Evolutionary conservation across 176 grass and related monocot genomes (phyloP), one percentile per base, ranked within the genome.

Genomic region (Cymbopogon citratus): DNA sequence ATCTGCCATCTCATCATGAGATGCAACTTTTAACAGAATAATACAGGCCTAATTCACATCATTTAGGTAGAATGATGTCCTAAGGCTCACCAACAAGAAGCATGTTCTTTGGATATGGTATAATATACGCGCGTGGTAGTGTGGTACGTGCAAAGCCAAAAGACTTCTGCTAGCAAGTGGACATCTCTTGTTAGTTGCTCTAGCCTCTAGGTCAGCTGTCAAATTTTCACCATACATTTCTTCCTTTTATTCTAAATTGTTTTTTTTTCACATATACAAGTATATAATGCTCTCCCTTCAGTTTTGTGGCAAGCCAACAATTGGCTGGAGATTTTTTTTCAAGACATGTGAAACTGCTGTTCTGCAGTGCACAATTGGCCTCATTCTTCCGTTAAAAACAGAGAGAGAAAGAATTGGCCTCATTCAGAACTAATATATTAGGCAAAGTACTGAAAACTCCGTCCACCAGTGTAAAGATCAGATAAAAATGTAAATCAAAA

Each of bases 1-100:
- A 41, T 71, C 23, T 81, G 71, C 39, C 23, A 8, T 80, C 38
- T 84, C 63, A 89, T 85, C 82, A 89, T 71, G 28, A 33, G 41
- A 69, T 62, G 64, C 43, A 57, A 54, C 77, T 81, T 89, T 85
- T 63, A 76, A 71, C 71, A 81, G 19, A 85, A 81, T 64, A 81
- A 65, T 65, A 34, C 12, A 71, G 40, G 16, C 54, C 54, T 85
- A 85, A 80, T 75, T 31, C 18, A 40, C 35, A 79, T 12, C 63
- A 74, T 66, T 69, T 69, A 69, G 83, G 33, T 63, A 49, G 15
- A 49, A 49, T 49, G 46, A 49, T 34, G 23, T 16, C 70, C 65
- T 59, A 40, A 40, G 61, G 33, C 33, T 76, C 33, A 66, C 59
- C 25, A 74, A 24, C 45, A 81, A 64, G 24, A 71, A 26, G 41